Percentiles rank a stretch among this genome's conserved stretches.
Evolutionary conservation across 441 rosid species (phyloP).

Genomic region (Eutrema salsugineum): DNA sequence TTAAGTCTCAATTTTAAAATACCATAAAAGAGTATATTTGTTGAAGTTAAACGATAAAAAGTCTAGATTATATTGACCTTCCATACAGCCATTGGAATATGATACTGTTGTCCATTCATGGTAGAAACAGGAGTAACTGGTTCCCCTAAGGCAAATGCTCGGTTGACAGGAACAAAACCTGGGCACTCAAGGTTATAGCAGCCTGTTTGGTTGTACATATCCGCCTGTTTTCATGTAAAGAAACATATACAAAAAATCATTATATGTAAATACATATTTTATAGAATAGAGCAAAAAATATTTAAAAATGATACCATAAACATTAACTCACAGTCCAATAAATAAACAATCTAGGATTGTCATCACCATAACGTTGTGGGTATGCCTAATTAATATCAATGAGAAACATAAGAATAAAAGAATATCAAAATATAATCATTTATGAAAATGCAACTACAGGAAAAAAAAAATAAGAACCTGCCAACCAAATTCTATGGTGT

Average conservation of each 20-base stretch:
- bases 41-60: background rate
- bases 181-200: background rate
- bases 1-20: background rate
- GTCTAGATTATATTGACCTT: background rate
- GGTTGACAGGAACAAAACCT: background rate
- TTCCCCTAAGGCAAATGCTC: background rate
- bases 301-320: background rate
- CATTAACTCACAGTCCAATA: constrained; percentile 5
- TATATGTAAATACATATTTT: background rate
- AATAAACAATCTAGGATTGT: background rate
- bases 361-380: background rate
- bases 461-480: constrained; percentile 26
- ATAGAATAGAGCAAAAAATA: too few relatives aligned
- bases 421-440: background rate
- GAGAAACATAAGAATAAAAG: background rate
- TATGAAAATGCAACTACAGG: background rate
- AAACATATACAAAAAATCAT: background rate
- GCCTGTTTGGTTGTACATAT: background rate
- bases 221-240: background rate
- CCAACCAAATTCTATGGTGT: constrained; percentile 49
- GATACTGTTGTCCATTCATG: background rate
- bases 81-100: background rate
- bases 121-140: background rate
- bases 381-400: background rate
- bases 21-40: background rate